These are phyloP conservation scores for Phytophthora chlamydospora DNA, from an alignment of 352 stramenopile genomes.

Conservation along the genomic window DNA sequence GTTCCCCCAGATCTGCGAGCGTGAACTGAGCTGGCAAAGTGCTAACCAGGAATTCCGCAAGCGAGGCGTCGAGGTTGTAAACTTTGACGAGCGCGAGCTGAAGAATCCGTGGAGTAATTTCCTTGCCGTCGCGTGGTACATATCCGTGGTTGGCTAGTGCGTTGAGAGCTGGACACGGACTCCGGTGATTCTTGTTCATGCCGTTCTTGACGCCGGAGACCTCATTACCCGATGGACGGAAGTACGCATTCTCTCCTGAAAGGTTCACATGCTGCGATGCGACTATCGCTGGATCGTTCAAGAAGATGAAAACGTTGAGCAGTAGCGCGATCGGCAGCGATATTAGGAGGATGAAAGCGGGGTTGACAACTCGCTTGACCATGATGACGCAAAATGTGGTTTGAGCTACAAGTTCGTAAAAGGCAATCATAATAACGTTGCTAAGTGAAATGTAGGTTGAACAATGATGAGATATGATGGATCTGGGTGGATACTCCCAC, in stretches of 20 bases:
- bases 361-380: constrained; percentile 15
- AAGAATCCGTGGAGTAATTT: constrained; percentile 44
- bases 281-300: neutral
- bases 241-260: constrained; percentile 39
- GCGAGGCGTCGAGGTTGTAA: constrained; percentile 43
- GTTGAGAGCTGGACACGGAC: constrained; percentile 68
- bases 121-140: constrained; percentile 60
- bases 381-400: constrained; percentile 19
- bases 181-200: constrained; percentile 43
- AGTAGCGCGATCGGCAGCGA: constrained; percentile 15
- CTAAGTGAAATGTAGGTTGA: constrained; percentile 14
- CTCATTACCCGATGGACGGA: constrained; percentile 33
- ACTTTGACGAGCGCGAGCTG: constrained; percentile 42
- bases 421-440: constrained; percentile 14
- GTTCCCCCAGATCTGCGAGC: constrained; percentile 56
- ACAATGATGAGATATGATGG: neutral
- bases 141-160: constrained; percentile 69
- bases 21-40: constrained; percentile 47
- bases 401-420: neutral
- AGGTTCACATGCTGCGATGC: constrained; percentile 7
- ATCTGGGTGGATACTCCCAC: constrained; percentile 10
- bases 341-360: constrained; percentile 15
- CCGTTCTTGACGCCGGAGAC: constrained; percentile 47
- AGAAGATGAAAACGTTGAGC: constrained; percentile 14
- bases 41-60: constrained; percentile 38